phyloP scores from a whole-genome alignment of 768 basidiomycete species.

The Russula griseocarnosa region DNA sequence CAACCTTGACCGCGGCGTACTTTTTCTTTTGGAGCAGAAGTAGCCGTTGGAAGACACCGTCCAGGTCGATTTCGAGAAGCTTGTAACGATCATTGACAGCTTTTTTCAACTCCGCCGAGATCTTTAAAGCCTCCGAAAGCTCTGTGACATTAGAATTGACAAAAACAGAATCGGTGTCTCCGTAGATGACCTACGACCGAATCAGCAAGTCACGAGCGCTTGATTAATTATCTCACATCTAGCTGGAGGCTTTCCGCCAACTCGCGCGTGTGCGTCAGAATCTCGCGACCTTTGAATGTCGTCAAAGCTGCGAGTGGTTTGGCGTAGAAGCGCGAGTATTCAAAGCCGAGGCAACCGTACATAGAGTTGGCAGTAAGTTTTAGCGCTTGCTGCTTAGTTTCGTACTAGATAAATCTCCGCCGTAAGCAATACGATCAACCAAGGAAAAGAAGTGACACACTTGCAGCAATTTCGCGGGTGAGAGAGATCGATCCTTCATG shows the following conservation, averaged over 20 bases:
- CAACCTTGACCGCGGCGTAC: slow-evolving; percentile 95
- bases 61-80: slow-evolving; percentile 94
- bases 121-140: slow-evolving; percentile 83
- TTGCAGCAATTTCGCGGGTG: slow-evolving; percentile 77
- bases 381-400: slow-evolving; percentile 94
- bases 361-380: slow-evolving; percentile 99
- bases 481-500: slow-evolving; percentile 83
- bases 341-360: slow-evolving; percentile 99
- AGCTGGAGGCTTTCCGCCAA: slow-evolving; percentile 86
- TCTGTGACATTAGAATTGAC: slow-evolving; percentile 94
- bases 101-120: slow-evolving; percentile 90
- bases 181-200: slow-evolving; percentile 81
- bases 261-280: slow-evolving; percentile 88
- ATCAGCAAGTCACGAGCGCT: background rate
- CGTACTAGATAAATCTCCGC: slow-evolving; percentile 53
- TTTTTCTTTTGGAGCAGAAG: slow-evolving; percentile 98
- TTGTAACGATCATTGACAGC: slow-evolving; percentile 94
- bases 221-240: slow-evolving; percentile 52
- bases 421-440: slow-evolving; percentile 7
- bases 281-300: slow-evolving; percentile 97
- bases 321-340: slow-evolving; percentile 95
- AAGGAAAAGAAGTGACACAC: slow-evolving; percentile 39
- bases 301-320: slow-evolving; percentile 95
- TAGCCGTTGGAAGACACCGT: slow-evolving; percentile 88
- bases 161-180: slow-evolving; percentile 98